Conservation (phyloP, 495 filamentous ascomycete genomes). For the Rostrohypoxylon terebratum region DNA sequence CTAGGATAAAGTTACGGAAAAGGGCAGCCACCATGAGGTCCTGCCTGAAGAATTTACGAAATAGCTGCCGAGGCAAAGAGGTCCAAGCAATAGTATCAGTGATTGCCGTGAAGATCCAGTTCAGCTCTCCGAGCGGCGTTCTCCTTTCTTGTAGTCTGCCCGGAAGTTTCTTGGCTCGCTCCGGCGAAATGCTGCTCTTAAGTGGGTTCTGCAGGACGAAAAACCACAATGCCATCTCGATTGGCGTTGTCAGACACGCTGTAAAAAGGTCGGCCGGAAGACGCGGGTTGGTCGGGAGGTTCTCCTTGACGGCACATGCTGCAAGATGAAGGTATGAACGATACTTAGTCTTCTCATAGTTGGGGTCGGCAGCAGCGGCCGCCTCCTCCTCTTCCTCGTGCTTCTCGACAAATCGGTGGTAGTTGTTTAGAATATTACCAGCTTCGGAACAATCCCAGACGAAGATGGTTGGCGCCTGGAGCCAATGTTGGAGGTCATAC, state of each 20-base stretch:
- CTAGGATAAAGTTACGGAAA: constrained; percentile 94
- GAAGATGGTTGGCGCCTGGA: constrained; percentile 93
- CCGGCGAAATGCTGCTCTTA: constrained; percentile 76
- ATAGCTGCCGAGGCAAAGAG: constrained; percentile 83
- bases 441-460: constrained; percentile 98
- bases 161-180: constrained; percentile 82
- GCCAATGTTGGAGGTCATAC: constrained; percentile 95
- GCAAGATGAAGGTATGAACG: constrained; percentile 88
- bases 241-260: constrained; percentile 94
- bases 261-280: constrained; percentile 97
- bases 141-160: constrained; percentile 91
- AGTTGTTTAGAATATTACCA: constrained; percentile 93
- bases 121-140: constrained; percentile 94
- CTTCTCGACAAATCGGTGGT: constrained; percentile 92
- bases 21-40: constrained; percentile 99
- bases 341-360: constrained; percentile 72
- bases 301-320: constrained; percentile 88
- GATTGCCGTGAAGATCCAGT: constrained; percentile 99
- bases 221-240: constrained; percentile 95
- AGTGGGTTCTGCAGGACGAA: constrained; percentile 94
- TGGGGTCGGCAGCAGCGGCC: constrained; percentile 75
- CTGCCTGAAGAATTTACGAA: constrained; percentile 96
- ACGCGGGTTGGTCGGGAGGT: constrained; percentile 94
- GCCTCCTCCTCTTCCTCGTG: constrained; percentile 89
- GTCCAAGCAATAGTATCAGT: constrained; percentile 99